Evolutionary conservation across 2,329 filamentous ascomycete species (phyloP), one percentile per base, ranked within the genome.

Genomic region (Cryphonectria nitschkei): DNA sequence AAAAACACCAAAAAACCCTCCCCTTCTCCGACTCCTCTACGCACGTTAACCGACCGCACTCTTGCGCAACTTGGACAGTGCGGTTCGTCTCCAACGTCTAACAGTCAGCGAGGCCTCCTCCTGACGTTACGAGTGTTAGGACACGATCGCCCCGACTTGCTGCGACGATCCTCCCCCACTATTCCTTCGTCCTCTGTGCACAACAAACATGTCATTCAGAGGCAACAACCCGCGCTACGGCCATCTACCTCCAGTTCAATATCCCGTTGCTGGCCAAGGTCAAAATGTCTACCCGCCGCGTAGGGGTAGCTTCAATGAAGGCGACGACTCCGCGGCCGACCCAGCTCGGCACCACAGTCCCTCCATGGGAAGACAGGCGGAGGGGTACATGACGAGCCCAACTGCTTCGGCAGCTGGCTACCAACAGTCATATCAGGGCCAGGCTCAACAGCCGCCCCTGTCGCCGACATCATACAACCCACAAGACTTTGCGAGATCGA

Each of bases 241-340:
- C 81, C 88, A 91, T 80, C 82, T 91, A 65, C 89, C 89, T 73
- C 89, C 89, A 22, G 88, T 89, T 41, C 89, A 90, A 77, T 91
- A 91, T 75, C 85, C 87, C 22, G 81, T 88, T 74, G 81, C 84
- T 64, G 79, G 80, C 72, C 83, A 80, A 73, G 80, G 82, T 60
- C 80, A 82, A 71, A 77, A 80, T 64, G 70, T 77, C 52, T 82
- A 83, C 74, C 80, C 82, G 7, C 78, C 78, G 60, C 86, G 92
- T 74, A 87, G 89, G 74, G 87, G 88, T 65, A 95, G 92, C 83
- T 94, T 93, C 83, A 90, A 94, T 79, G 89, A 86, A 75, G 92
- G 91, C 74, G 93, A 96, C 79, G 92, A 95, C 79, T 83, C 85
- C 64, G 81, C 83, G 65, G 88, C 89, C 75, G 78, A 81, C 67